A percentile compares a stretch with the other conserved stretches of the same genome.
Conservation (phyloP, 1,139 yeast species). For the Yamadazyma membranifaciens region DNA sequence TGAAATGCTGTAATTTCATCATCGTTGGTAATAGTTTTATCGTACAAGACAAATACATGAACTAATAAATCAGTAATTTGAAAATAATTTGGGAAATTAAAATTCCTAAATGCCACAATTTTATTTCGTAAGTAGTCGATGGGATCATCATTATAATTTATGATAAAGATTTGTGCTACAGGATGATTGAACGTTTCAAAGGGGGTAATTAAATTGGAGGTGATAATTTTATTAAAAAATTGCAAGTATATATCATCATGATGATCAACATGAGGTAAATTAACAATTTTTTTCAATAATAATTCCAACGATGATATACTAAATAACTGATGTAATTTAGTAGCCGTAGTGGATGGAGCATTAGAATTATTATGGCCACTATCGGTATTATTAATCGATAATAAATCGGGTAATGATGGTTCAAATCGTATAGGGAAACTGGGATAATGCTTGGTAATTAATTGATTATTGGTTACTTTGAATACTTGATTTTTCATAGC, state of each 20-base stretch:
- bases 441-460: conserved; percentile 43
- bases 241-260: conserved; percentile 48
- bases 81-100: conserved; percentile 54
- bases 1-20: conserved; percentile 35
- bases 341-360: conserved; percentile 8
- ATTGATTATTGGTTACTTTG: conserved; percentile 40
- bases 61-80: conserved; percentile 56
- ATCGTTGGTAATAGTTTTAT: conserved; percentile 19
- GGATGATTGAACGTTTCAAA: conserved; percentile 94
- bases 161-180: conserved; percentile 68
- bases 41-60: conserved; percentile 44
- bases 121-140: conserved; percentile 41
- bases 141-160: conserved; percentile 50
- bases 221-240: conserved; percentile 58
- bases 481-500: conserved; percentile 35
- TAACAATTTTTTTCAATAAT: conserved; percentile 23
- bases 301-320: conserved; percentile 41
- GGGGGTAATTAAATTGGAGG: conserved; percentile 65
- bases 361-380: not conserved
- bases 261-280: not conserved
- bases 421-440: conserved; percentile 48
- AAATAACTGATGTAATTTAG: conserved; percentile 29
- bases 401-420: conserved; percentile 39
- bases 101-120: conserved; percentile 44
- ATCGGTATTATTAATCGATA: conserved; percentile 30